A percentile compares a stretch with the other conserved stretches of the same genome.
Evolutionary conservation across 306 rosid species (phyloP).

Genomic region (Prunus campanulata): DNA sequence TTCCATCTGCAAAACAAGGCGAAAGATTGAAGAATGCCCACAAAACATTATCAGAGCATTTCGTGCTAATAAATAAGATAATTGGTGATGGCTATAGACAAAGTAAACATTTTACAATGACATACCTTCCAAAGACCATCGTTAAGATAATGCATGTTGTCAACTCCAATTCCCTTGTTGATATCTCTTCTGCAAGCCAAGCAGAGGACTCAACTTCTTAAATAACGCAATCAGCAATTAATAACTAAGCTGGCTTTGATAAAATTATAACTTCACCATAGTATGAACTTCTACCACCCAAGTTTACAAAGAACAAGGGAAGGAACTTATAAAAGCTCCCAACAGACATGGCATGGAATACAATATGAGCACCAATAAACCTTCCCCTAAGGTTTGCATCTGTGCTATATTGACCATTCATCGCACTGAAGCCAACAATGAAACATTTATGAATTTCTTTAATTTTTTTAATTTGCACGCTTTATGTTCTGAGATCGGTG

Average conservation of each 20-base stretch:
- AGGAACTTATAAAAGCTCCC: background rate
- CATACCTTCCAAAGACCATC: conserved; percentile 99
- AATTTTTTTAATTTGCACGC: background rate
- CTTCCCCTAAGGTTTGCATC: background rate
- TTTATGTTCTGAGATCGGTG: background rate
- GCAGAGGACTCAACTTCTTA: conserved; percentile 20
- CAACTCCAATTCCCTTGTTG: conserved; percentile 97
- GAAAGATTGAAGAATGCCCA: background rate
- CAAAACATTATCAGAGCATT: background rate
- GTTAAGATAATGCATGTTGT: conserved; percentile 97
- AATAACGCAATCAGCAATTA: conserved; percentile 15
- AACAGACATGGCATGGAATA: background rate
- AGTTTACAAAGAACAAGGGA: background rate
- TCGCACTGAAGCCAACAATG: background rate
- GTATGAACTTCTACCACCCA: no score
- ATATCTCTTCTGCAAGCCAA: conserved; percentile 62
- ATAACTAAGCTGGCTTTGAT: background rate
- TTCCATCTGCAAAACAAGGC: conserved; percentile 56
- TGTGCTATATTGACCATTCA: background rate
- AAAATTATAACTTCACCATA: background rate
- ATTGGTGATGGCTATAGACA: background rate
- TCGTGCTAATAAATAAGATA: background rate
- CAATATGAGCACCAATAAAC: background rate
- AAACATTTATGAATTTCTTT: background rate
- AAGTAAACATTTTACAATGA: conserved; percentile 11